Evolutionary conservation across 495 filamentous ascomycete genomes (phyloP).

Genomic region (Cercophora scortea): DNA sequence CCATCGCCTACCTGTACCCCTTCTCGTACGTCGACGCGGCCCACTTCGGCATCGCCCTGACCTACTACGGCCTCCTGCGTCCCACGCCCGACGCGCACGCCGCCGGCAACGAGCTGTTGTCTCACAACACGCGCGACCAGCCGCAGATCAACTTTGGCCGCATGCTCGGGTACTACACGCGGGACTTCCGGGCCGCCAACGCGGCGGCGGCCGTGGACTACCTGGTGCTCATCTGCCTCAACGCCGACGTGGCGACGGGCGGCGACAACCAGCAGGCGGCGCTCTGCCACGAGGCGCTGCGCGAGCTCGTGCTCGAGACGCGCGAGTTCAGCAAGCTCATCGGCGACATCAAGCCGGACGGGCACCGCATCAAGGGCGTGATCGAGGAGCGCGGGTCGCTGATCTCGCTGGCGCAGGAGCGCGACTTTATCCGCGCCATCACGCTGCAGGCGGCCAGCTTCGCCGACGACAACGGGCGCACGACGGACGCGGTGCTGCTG

Average conservation of each 20-base stretch:
- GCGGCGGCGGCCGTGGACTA: slow-evolving; percentile 88
- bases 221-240: slow-evolving; percentile 84
- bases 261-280: slow-evolving; percentile 69
- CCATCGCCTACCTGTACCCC: slow-evolving; percentile 79
- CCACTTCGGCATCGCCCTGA: slow-evolving; percentile 85
- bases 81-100: slow-evolving; percentile 60
- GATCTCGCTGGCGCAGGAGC: slow-evolving; percentile 69
- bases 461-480: slow-evolving; percentile 88
- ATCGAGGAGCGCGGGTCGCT: slow-evolving; percentile 85
- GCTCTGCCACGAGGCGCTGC: slow-evolving; percentile 85
- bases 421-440: slow-evolving; percentile 77
- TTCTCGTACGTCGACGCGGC: slow-evolving; percentile 87
- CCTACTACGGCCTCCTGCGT: slow-evolving; percentile 86
- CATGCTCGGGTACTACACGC: slow-evolving; percentile 90
- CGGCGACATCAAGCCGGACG: slow-evolving; percentile 80
- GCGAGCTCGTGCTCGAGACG: slow-evolving; percentile 91
- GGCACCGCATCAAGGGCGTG: slow-evolving; percentile 69
- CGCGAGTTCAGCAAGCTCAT: slow-evolving; percentile 89
- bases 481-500: slow-evolving; percentile 84
- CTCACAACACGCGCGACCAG: slow-evolving; percentile 58
- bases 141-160: slow-evolving; percentile 91
- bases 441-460: slow-evolving; percentile 83
- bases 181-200: slow-evolving; percentile 84
- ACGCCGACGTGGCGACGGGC: slow-evolving; percentile 60
- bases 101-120: slow-evolving; percentile 64